Base-by-base conservation (phyloP, 202 grass and related monocot species). In the Bolboschoenoplectus hybrid region DNA sequence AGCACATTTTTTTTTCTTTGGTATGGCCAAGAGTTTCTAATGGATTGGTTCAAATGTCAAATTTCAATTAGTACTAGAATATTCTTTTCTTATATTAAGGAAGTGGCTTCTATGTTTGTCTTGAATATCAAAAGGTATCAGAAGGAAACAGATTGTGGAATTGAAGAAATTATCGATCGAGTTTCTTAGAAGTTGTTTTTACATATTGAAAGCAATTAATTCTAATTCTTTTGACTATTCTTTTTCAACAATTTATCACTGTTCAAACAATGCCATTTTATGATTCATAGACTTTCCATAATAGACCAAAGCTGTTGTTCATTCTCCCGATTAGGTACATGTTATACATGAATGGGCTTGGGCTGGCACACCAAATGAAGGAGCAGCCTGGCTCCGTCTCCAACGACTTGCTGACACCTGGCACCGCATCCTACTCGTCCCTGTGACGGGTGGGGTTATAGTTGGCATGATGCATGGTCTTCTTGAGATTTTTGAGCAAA, bases 271-370 rank as follows among this genome's bases (percentile, higher is more conserved):
- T 55, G 51, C 32, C 74, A 76, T 76, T 75, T 36, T 75, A 14
- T 7, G 6, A 55, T 77, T 16, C 49, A 56, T 77, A n/a, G 4
- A 58, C 35, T 40, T 79, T 58, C 74, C 34, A 0, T 40, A 40
- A 79, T 79, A 79, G 36, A 79, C 47, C 84, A 81, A 67, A 86
- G 80, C 43, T 20, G 2, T 44, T 81, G 1, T 20, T 16, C 3
- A 5, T n/a, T 67, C 35, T 87, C 84, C 87, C 83, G 41, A 67
- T 41, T 82, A 98, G 96, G 96, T 98, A 51, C 63, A 92, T 84
- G 86, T 98, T 63, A 98, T 98, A 82, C 96, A 98, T 91, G 96
- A 98, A 94, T 95, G 93, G 96, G 96, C 93, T 87, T 98, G 96
- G 96, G 96, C 96, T 53, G 96, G 96, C 80, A 98, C 96, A 7